Evolutionary conservation across 352 stramenopile genomes (phyloP), one percentile per base, ranked within the genome.

Genomic region (Phytophthora quininea): DNA sequence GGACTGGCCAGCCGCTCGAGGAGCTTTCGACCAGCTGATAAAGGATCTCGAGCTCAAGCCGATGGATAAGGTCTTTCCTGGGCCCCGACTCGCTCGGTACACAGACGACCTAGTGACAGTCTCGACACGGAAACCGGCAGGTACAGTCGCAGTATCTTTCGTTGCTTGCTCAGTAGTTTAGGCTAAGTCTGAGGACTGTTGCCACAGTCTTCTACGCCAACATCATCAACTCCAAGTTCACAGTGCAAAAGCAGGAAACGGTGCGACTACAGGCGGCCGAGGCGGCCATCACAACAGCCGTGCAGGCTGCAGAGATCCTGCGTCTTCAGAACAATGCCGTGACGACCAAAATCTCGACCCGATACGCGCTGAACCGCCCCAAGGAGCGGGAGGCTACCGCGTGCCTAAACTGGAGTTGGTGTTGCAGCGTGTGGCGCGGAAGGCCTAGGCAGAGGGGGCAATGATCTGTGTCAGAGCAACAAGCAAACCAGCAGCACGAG

Each of bases 181-280:
- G 19, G 19, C 19, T 24, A 24, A 24, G 19, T 24, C 19, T 24
- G 19, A 24, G 19, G 19, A 24, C 29, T 46, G 29, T 43, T 42
- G 33, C 30, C 29, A 35, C 52, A 91, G 85, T 79, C 42, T 93
- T 93, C 67, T 93, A 93, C 57, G 86, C 82, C 19, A 92, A 86
- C 58, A 86, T 92, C 55, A 87, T 93, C 64, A 90, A 77, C 64
- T 90, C 80, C 55, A 93, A 93, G 73, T 91, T 93, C 53, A 75
- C 68, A 38, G 74, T 84, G 48, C 86, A 93, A 50, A 85, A 89
- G 58, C 83, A 91, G 49, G 71, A 86, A 37, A 80, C 53, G 9
- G 59, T 93, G 42, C 80, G 84, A 15, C 71, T 93, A 14, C 83
- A 92, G 60, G 86, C 86, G 37, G 81, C 80, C 14, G 82, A 93